Evolutionary conservation across 2,329 filamentous ascomycete species (phyloP).

Genomic region (Alternaria viburni): DNA sequence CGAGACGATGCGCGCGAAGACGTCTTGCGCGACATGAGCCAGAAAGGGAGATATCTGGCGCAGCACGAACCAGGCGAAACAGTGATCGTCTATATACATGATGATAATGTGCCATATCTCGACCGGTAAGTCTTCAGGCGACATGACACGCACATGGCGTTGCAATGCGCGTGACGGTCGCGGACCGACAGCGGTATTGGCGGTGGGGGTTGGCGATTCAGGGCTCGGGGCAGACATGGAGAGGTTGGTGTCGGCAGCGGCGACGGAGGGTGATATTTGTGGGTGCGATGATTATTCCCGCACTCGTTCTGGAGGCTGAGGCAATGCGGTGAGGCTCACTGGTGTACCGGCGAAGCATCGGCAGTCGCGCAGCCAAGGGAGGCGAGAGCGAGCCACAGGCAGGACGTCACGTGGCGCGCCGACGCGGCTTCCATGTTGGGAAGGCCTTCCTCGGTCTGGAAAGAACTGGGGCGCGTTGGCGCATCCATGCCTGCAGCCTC

Average conservation of each 20-base stretch:
- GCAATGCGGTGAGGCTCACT: constrained; percentile 15
- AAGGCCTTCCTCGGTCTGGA: constrained; percentile 9
- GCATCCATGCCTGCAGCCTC: background rate
- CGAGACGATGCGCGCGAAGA: constrained; percentile 22
- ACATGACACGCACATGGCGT: constrained; percentile 11
- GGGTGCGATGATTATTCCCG: constrained; percentile 19
- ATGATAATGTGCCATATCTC: constrained; percentile 26
- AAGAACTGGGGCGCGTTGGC: background rate
- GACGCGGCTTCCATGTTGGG: constrained; percentile 15
- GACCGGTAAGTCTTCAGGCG: constrained; percentile 16
- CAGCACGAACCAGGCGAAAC: constrained; percentile 30
- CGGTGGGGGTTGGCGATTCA: constrained; percentile 14
- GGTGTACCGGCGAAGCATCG: constrained; percentile 26
- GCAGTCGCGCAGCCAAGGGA: constrained; percentile 11
- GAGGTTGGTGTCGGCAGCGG: constrained; percentile 13
- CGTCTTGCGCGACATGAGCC: constrained; percentile 19
- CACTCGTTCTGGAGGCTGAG: constrained; percentile 6
- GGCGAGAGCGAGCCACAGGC: background rate
- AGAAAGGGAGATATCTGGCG: constrained; percentile 22
- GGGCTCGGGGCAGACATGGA: constrained; percentile 6
- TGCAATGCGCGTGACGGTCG: background rate
- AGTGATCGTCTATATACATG: constrained; percentile 18
- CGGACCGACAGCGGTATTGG: constrained; percentile 18
- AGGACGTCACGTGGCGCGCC: background rate
- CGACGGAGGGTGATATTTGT: constrained; percentile 2